These are phyloP conservation scores for Saturnispora besseyi DNA, from an alignment of 805 yeast genomes.

Conservation along the genomic window DNA sequence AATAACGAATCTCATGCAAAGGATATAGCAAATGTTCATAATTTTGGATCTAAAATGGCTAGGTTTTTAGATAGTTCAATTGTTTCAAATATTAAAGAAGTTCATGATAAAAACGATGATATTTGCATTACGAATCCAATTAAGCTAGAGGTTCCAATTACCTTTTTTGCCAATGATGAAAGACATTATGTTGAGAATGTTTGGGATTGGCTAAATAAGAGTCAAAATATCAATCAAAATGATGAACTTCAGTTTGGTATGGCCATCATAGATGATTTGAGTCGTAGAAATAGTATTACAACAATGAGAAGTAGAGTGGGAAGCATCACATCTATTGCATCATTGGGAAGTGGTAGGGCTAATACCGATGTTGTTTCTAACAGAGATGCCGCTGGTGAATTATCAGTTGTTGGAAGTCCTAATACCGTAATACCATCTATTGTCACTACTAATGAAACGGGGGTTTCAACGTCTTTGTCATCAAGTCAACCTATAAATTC, in stretches of 20 bases:
- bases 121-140: slow-evolving; percentile 29
- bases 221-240: not conserved
- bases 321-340: slow-evolving; percentile 4
- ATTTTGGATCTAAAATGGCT: slow-evolving; percentile 13
- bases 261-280: slow-evolving; percentile 6
- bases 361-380: not conserved
- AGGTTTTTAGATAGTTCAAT: slow-evolving; percentile 16
- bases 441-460: slow-evolving; percentile 5
- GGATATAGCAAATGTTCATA: not conserved
- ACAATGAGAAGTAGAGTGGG: slow-evolving; percentile 9
- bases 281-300: slow-evolving; percentile 3
- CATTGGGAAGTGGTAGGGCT: slow-evolving; percentile 1
- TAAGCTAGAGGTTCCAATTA: slow-evolving; percentile 29
- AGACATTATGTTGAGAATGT: slow-evolving; percentile 3
- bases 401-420: slow-evolving; percentile 7
- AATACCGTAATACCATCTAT: slow-evolving; percentile 4
- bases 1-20: slow-evolving; percentile 22
- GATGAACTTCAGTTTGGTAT: slow-evolving; percentile 6
- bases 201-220: slow-evolving; percentile 6
- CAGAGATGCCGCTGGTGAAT: not conserved
- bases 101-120: slow-evolving; percentile 18
- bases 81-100: not conserved
- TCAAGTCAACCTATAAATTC: slow-evolving; percentile 1
- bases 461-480: not conserved
- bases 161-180: slow-evolving; percentile 25